Base-by-base conservation (phyloP, 768 basidiomycete genomes). In the Symmetrospora coprosmae region DNA sequence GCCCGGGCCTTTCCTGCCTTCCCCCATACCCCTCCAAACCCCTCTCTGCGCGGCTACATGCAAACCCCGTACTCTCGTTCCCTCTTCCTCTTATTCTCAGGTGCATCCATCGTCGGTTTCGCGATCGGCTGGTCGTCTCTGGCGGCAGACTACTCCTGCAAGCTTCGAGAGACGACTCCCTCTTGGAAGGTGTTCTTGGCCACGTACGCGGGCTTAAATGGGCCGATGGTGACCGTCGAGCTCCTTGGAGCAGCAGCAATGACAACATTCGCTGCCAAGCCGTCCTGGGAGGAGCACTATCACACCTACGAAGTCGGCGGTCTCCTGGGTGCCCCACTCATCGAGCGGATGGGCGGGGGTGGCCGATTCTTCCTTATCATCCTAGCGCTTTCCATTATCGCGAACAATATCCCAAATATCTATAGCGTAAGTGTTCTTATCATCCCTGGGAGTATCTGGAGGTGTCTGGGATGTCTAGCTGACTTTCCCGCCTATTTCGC, bases 281-380 rank as follows among this genome's bases (percentile, higher is more conserved):
- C 71, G 19, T 66, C 70, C 2, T 79, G 76, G 72, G 64, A 52
- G 4, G 73, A 66, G 2, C 73, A 71, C 0, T 77, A 75, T 67
- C 66, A 48, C 0, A 62, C 66, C 9, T 70, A 74, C 35, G 53
- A 38, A 2, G 74, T 78, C 38, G 78, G 78, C 34, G 78, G 77
- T 9, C 73, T 80, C 2, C 67, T 80, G 61, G 73, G 73, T 14
- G 75, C 75, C 19, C 71, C 73, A 1, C 70, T 78, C 55, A 35
- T 59, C 59, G 14, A 23, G 11, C 70, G 74, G 0, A 71, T 76
- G 67, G 71, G 73, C 33, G 74, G 74, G 7, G 74, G 74, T 50
- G 77, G 76, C n/a, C 73, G 74, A 30, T 78, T 78, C 71, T 72
- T 76, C 53, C 71, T 77, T 38, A 74, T 77, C 53, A 48, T 78